phyloP scores from a whole-genome alignment of 2,329 filamentous ascomycete species.

The Venturia nashicola region DNA sequence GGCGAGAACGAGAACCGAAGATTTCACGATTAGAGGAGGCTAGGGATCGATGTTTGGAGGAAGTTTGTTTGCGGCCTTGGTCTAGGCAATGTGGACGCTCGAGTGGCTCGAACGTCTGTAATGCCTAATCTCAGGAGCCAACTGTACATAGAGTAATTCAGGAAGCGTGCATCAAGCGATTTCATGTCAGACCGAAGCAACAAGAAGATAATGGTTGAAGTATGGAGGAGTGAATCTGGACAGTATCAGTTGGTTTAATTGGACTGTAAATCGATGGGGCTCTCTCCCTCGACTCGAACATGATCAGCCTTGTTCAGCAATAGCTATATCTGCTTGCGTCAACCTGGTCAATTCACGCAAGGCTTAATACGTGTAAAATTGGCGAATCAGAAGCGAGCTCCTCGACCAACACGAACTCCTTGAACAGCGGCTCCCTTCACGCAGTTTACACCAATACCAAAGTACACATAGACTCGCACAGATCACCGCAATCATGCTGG shows the following conservation, averaged over 20 bases:
- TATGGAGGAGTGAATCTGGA: too few species aligned
- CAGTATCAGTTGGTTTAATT: too few species aligned
- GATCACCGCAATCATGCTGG: conserved; percentile 55
- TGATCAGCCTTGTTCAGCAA: background rate
- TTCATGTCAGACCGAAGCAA: background rate
- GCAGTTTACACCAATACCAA: background rate
- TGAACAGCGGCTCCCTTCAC: background rate
- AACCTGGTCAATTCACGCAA: background rate
- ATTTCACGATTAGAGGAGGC: conserved; percentile 66
- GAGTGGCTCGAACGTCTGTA: background rate
- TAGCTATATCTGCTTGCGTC: background rate
- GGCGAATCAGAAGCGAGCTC: background rate
- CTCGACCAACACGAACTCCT: background rate
- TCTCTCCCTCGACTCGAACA: background rate
- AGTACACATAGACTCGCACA: background rate
- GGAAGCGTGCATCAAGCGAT: background rate
- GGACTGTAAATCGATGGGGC: background rate
- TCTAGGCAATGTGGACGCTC: background rate
- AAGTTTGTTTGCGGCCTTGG: background rate
- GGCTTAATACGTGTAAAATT: background rate
- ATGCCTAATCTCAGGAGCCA: background rate
- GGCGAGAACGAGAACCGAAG: conserved; percentile 91
- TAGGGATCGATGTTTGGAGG: background rate
- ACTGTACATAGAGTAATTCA: too few species aligned
- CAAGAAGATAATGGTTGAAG: too few species aligned